Base-by-base conservation (phyloP, 2,329 filamentous ascomycete genomes). In the Incumbomyces lentus region DNA sequence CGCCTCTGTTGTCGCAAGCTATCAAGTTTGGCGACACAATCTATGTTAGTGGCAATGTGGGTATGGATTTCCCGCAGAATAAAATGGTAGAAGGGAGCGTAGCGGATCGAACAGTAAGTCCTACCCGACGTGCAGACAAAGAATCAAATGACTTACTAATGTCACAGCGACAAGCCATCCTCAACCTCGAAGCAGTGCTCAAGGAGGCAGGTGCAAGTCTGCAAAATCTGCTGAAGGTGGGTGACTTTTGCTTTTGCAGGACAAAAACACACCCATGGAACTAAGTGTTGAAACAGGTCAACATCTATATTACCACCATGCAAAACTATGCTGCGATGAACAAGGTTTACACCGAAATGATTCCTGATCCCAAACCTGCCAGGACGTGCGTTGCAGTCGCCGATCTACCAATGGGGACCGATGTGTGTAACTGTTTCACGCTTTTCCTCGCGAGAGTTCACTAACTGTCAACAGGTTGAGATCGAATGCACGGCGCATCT, bases 11-110 rank as follows among this genome's bases (percentile, higher is more conserved):
- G 40, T 58, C 55, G 6, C 59, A 61, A 32, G 58, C 52, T 2
- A 54, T 59, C 42, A 50, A 57, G 37, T 51, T 46, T 52, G 57
- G 57, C 47, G 58, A 55, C 12, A 56, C 55, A 22, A 46, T 60
- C 34, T 60, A 55, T 38, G 54, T 55, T 29, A 56, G 51, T 17
- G 59, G 58, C 13, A 54, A 53, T 31, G 46, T 61, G 11, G 59
- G 57, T 11, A 50, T 60, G 10, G 48, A 55, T 19, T 52, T 53
- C 7, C 37, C 48, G 8, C 57, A 58, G 0, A 51, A 39, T 12
- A 47, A 55, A 34, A 48, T 60, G 17, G 52, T 57, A 16, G 46
- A 54, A 16, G 58, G 56, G 3, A 52, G 49, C n/a, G 53, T 54
- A 4, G 47, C 39, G 13, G 57, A 59, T 40, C 39, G 58, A 29